phyloP scores from a whole-genome alignment of 2,329 filamentous ascomycete genomes.

The Colletotrichum noveboracense region DNA sequence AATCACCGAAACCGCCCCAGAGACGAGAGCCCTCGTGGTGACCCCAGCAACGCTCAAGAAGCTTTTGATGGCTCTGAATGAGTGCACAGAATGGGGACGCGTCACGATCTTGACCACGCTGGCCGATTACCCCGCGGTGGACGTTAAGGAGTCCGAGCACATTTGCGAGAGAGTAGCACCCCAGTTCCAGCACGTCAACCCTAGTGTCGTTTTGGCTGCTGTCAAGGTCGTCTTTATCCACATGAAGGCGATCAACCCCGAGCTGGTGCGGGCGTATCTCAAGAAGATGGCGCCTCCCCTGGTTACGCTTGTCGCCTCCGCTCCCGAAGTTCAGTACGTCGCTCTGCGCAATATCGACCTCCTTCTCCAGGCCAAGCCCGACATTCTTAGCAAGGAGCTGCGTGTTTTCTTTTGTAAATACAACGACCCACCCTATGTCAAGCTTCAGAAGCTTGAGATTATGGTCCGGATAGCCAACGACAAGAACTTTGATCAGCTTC shows the following conservation, averaged over 20 bases:
- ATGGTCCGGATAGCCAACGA: slow-evolving; percentile 99
- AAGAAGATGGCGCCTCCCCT: slow-evolving; percentile 97
- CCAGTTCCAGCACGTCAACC: slow-evolving; percentile 98
- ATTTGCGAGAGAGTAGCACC: slow-evolving; percentile 96
- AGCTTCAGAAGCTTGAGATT: slow-evolving; percentile 96
- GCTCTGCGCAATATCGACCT: slow-evolving; percentile 96
- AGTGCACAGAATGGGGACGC: slow-evolving; percentile 98
- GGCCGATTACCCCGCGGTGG: slow-evolving; percentile 84
- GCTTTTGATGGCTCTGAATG: slow-evolving; percentile 93
- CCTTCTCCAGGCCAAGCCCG: slow-evolving; percentile 91
- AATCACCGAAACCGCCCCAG: slow-evolving; percentile 87
- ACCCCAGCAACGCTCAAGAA: slow-evolving; percentile 89
- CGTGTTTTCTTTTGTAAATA: slow-evolving; percentile 99
- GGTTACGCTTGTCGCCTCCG: slow-evolving; percentile 96
- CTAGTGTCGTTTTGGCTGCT: slow-evolving; percentile 94
- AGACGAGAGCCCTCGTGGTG: slow-evolving; percentile 85
- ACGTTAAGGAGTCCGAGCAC: slow-evolving; percentile 95
- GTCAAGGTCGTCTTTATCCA: slow-evolving; percentile 98
- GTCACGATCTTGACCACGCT: slow-evolving; percentile 92
- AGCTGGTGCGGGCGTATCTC: slow-evolving; percentile 82
- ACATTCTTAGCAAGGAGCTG: slow-evolving; percentile 96
- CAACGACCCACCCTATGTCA: slow-evolving; percentile 97
- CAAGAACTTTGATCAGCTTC: slow-evolving; percentile 91
- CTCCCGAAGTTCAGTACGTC: slow-evolving; percentile 97
- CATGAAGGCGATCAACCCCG: slow-evolving; percentile 83